These are phyloP conservation scores for Pseudopithomyces chartarum DNA, from an alignment of 2,329 filamentous ascomycete genomes.

Conservation along the genomic window DNA sequence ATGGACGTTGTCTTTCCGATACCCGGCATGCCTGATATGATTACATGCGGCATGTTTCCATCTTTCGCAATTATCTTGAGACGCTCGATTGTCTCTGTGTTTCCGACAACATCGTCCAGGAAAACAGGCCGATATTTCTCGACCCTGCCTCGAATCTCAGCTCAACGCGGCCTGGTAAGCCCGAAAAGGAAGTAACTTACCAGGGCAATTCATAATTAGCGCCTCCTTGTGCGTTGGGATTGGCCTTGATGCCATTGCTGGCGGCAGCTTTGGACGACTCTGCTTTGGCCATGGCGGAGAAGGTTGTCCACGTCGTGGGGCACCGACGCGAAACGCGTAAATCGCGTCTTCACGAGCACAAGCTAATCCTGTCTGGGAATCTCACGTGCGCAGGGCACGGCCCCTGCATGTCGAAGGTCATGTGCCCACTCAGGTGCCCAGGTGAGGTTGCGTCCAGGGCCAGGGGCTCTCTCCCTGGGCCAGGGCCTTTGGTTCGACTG, in stretches of 20 bases:
- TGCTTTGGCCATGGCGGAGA: slow-evolving; percentile 50
- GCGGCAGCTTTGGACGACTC: slow-evolving; percentile 56
- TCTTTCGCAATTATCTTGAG: slow-evolving; percentile 98
- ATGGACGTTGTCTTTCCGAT: slow-evolving; percentile 98
- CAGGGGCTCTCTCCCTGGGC: background rate
- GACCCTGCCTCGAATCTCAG: slow-evolving; percentile 66
- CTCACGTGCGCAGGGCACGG: slow-evolving; percentile 21
- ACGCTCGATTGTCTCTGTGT: slow-evolving; percentile 95
- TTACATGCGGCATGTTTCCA: slow-evolving; percentile 98
- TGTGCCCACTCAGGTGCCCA: too few species aligned
- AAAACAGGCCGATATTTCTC: slow-evolving; percentile 97
- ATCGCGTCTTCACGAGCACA: slow-evolving; percentile 25
- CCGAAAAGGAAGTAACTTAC: slow-evolving; percentile 50
- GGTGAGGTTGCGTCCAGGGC: too few species aligned
- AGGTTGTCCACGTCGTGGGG: slow-evolving; percentile 15
- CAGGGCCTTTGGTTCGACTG: background rate
- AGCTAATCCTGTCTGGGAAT: slow-evolving; percentile 12
- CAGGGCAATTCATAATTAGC: slow-evolving; percentile 78
- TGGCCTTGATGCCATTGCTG: slow-evolving; percentile 50
- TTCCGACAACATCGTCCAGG: slow-evolving; percentile 95
- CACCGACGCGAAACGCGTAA: slow-evolving; percentile 35
- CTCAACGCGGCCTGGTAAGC: slow-evolving; percentile 17
- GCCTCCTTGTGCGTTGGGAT: slow-evolving; percentile 45
- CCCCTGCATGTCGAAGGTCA: too few species aligned
- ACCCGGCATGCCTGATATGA: slow-evolving; percentile 99